These are phyloP conservation scores for Nannochloropsis granulata DNA, from an alignment of 108 stramenopile genomes.

Conservation along the genomic window DNA sequence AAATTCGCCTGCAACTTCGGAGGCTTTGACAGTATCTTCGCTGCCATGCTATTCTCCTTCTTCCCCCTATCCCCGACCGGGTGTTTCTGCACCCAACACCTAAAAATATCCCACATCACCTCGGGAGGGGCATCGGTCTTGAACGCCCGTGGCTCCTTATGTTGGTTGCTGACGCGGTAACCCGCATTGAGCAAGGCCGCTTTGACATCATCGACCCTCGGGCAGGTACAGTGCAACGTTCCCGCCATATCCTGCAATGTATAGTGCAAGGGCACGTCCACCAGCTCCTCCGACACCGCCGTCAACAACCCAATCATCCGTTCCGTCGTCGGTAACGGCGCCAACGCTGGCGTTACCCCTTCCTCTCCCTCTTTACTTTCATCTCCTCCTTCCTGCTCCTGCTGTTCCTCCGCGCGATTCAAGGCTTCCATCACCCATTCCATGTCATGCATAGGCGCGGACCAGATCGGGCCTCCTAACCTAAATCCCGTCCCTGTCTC, in stretches of 20 bases:
- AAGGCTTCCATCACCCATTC: conserved; percentile 57
- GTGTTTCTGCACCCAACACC: conserved; percentile 69
- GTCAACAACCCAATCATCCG: conserved; percentile 70
- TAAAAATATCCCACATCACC: conserved; percentile 80
- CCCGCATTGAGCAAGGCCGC: conserved; percentile 79
- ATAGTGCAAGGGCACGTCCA: conserved; percentile 80
- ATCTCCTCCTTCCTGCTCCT: conserved; percentile 8
- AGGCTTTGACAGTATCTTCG: conserved; percentile 53
- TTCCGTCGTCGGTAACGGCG: conserved; percentile 40
- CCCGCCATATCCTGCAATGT: conserved; percentile 54
- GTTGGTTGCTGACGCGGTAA: conserved; percentile 72
- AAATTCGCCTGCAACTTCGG: conserved; percentile 33
- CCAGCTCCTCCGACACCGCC: conserved; percentile 72
- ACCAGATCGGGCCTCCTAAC: conserved; percentile 85
- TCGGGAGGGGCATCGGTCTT: conserved; percentile 85
- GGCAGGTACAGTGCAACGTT: conserved; percentile 50
- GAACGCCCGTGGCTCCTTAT: conserved; percentile 80
- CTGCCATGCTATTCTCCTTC: conserved; percentile 30
- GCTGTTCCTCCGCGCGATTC: conserved; percentile 44
- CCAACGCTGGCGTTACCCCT: too few species aligned
- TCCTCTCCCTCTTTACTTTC: neutral
- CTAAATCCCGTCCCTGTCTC: conserved; percentile 67
- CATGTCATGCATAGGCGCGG: conserved; percentile 76
- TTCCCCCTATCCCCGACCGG: conserved; percentile 52
- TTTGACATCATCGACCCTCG: conserved; percentile 51